A percentile compares a stretch with the other conserved stretches of the same genome.
Conservation (phyloP, 768 basidiomycete species). For the Boletus rubropictus region DNA sequence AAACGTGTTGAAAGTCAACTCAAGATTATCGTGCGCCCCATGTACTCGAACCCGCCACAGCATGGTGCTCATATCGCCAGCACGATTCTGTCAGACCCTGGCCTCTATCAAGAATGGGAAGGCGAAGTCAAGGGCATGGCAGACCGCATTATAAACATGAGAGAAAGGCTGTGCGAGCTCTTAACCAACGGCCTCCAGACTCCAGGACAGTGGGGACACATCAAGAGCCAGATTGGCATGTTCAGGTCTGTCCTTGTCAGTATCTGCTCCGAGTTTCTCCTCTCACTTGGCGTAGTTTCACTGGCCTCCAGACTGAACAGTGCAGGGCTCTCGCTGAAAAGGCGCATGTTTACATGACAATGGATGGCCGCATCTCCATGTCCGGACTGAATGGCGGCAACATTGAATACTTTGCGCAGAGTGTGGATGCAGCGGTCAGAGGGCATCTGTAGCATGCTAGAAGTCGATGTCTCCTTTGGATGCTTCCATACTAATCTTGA, state of each 20-base stretch:
- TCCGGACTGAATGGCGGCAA: constrained; percentile 81
- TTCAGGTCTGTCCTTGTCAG: constrained; percentile 61
- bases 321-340: constrained; percentile 80
- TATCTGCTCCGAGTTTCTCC: background rate
- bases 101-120: constrained; percentile 85
- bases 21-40: constrained; percentile 90
- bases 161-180: constrained; percentile 73
- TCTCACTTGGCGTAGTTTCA: constrained; percentile 52
- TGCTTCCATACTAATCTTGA: constrained; percentile 22
- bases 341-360: constrained; percentile 92
- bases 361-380: constrained; percentile 91
- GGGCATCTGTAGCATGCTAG: constrained; percentile 52
- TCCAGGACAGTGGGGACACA: constrained; percentile 92
- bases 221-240: constrained; percentile 96
- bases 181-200: constrained; percentile 78
- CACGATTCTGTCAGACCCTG: constrained; percentile 69
- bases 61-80: constrained; percentile 85
- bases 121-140: constrained; percentile 94
- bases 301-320: constrained; percentile 74
- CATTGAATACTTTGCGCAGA: constrained; percentile 86
- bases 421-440: constrained; percentile 77
- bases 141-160: constrained; percentile 88
- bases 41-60: constrained; percentile 97
- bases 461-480: constrained; percentile 17
- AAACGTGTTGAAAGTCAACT: constrained; percentile 88